Evolutionary conservation across 192 early-diverging fungal genomes (phyloP), one percentile per base, ranked within the genome.

Genomic region (Coemansia sp.): DNA sequence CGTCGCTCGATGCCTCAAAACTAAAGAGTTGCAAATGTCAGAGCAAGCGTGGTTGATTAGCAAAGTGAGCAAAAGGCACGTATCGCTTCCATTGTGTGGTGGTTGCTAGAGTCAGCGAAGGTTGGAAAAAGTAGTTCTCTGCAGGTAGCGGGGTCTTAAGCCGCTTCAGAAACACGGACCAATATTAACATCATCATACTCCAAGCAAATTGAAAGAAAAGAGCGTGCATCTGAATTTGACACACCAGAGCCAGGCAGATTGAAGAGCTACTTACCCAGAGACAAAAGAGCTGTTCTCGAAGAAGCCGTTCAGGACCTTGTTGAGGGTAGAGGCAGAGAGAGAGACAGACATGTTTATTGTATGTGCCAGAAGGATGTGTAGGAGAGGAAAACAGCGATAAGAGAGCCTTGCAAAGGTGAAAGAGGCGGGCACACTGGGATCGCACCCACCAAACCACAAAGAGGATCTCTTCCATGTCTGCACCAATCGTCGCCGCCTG

Each of bases 261-360:
- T 65, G 50, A 25, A 55, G 23, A 47, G 33, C 47, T 36, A 72
- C 85, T 86, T 89, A 92, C 90, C 89, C 89, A 62, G 86, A 78
- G 73, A 92, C 85, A 72, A 89, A 92, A 66, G 90, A 92, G 74
- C 80, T 86, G 73, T 86, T 85, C 76, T 90, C 89, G 64, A 92
- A 88, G 84, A 86, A 86, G 69, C 83, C 88, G 86, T 91, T 88
- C 68, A 91, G 88, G 74, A 87, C 79, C 73, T 82, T 76, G 86
- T 82, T 86, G 75, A 86, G 79, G 68, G 88, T 86, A 56, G 78
- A 53, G 69, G 87, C 73, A 70, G 86, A 73, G 69, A 91, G 73
- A 61, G 86, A 70, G 85, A 89, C 84, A 75, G 88, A 89, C 87
- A 88, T 88, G 48, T 42, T 39, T 57, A 64, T 43, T 57, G 50